Evolutionary conservation across 2,329 filamentous ascomycete genomes (phyloP), one percentile per base, ranked within the genome.

Genomic region (Colletotrichum ledebouriae): DNA sequence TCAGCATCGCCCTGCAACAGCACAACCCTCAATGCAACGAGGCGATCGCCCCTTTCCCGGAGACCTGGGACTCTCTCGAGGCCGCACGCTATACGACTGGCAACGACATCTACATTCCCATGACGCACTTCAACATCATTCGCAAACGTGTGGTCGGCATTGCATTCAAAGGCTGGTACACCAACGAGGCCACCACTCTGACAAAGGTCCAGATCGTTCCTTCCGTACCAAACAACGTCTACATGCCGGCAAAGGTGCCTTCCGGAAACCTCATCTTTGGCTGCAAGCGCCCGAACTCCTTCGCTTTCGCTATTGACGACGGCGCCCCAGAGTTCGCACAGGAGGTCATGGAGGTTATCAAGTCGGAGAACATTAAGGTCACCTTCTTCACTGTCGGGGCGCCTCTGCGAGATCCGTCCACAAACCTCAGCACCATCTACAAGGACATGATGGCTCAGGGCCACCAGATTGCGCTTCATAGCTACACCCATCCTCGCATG

Each of bases 231-330:
- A 69, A 78, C 0, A 77, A 79, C n/a, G 83, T 86, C 70, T 79
- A 75, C 33, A 80, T 90, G 9, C 89, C 89, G 2, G 77, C 79
- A 66, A 92, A 92, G 78, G 78, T 90, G 34, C 84, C 88, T 0
- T 89, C 84, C 1, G 89, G 89, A 6, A 84, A 83, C 33, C 80
- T 92, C 34, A 80, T 89, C 49, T 87, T 91, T 73, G 82, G 85
- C 6, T 92, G 90, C 82, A 89, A 86, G 72, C 85, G 89, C 13
- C 89, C 89, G 50, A 90, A 91, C 78, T 89, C 86, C 0, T 91
- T 92, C 75, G 90, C 90, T 1, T 92, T 92, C 76, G 90, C 89
- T 55, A 92, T 92, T 70, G 90, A 92, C 73, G 90, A 92, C 75
- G 90, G 90, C 29, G 82, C 86, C 62, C 90, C 90, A 57, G 74